Evolutionary conservation across 345 rosid species (phyloP).

Genomic region (Citrus reticulata): DNA sequence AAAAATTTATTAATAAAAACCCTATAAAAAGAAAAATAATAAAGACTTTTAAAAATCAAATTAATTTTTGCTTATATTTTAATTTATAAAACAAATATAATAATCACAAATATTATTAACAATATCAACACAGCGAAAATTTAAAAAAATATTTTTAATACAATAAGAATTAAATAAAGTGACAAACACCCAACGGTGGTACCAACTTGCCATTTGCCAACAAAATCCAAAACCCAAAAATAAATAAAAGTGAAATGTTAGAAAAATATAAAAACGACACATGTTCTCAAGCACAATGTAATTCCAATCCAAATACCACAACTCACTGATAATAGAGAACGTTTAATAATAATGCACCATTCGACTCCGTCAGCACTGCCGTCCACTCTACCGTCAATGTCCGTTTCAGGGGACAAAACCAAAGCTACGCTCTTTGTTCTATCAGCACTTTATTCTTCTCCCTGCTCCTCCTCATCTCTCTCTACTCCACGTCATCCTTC

Average conservation of each 20-base stretch:
- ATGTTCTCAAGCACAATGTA: not conserved
- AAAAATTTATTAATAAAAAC: too few relatives aligned
- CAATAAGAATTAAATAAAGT: too few relatives aligned
- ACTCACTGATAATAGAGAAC: too few relatives aligned
- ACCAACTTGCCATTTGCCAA: too few relatives aligned
- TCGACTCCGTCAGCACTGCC: not conserved
- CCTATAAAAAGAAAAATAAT: too few relatives aligned
- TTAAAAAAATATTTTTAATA: too few relatives aligned
- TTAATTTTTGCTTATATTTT: too few relatives aligned
- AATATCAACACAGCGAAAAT: too few relatives aligned
- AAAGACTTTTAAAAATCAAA: too few relatives aligned
- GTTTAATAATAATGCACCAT: not conserved
- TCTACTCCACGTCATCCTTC: slow-evolving; percentile 29
- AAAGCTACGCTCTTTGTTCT: slow-evolving; percentile 48
- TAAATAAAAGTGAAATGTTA: not conserved
- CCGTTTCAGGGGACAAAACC: slow-evolving; percentile 36
- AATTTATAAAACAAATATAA: too few relatives aligned
- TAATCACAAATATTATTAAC: too few relatives aligned
- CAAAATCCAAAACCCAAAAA: not conserved
- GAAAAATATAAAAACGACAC: not conserved
- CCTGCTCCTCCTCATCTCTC: slow-evolving; percentile 58
- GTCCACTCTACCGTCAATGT: slow-evolving; percentile 11
- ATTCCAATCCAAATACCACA: not conserved
- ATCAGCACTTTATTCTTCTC: slow-evolving; percentile 57
- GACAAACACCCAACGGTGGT: too few relatives aligned